phyloP scores from a whole-genome alignment of 2,329 filamentous ascomycete species.

The Aspergillus chevalieri region DNA sequence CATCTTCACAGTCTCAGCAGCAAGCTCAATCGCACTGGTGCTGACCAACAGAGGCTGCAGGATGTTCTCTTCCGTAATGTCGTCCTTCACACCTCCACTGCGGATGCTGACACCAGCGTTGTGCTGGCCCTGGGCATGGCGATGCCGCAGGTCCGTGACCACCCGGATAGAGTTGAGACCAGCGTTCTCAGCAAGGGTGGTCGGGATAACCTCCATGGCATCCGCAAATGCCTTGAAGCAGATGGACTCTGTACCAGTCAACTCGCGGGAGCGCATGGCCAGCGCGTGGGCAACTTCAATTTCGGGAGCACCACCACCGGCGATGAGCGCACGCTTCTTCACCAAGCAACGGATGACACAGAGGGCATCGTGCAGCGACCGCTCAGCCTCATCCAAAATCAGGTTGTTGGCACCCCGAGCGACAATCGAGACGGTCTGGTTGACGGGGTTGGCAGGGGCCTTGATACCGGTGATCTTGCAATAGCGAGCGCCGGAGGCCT shows the following conservation, averaged over 20 bases:
- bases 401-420: conserved; percentile 89
- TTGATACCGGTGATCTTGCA: conserved; percentile 93
- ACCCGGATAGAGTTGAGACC: conserved; percentile 98
- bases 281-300: conserved; percentile 91
- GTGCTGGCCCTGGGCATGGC: conserved; percentile 90
- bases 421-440: conserved; percentile 85
- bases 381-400: conserved; percentile 95
- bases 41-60: conserved; percentile 92
- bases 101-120: conserved; percentile 98
- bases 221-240: conserved; percentile 99
- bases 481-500: conserved; percentile 80
- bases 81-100: conserved; percentile 91
- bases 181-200: conserved; percentile 93
- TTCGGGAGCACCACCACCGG: conserved; percentile 91
- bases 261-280: conserved; percentile 70
- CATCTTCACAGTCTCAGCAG: conserved; percentile 98
- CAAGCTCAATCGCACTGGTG: conserved; percentile 94
- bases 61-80: conserved; percentile 95
- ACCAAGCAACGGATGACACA: conserved; percentile 96
- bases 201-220: conserved; percentile 93
- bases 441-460: conserved; percentile 52
- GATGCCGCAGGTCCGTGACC: conserved; percentile 87
- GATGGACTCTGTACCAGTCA: conserved; percentile 89
- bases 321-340: conserved; percentile 99
- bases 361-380: conserved; percentile 91